phyloP scores from a whole-genome alignment of 2,329 filamentous ascomycete species.

The Cryphonectria carpinicola region DNA sequence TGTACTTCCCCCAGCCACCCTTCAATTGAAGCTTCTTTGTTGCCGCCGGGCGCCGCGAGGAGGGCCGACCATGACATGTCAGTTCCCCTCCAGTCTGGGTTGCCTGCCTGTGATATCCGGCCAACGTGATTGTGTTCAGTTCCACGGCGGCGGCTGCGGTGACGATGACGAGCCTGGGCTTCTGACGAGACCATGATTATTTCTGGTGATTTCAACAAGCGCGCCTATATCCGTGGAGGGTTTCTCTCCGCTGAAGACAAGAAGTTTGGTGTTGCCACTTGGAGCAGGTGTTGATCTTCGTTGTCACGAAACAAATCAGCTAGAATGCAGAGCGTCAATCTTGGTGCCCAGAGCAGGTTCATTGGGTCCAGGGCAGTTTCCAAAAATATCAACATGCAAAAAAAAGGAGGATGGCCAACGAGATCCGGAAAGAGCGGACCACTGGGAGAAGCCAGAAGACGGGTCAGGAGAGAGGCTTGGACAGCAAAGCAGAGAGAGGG shows the following conservation, averaged over 20 bases:
- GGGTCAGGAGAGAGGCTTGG: neutral
- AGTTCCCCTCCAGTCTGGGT: neutral
- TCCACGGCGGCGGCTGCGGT: constrained; percentile 1
- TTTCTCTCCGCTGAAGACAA: neutral
- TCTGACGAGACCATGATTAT: constrained; percentile 12
- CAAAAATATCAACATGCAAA: neutral
- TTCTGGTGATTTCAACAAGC: neutral
- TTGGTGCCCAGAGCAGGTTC: neutral
- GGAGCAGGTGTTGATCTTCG: no score
- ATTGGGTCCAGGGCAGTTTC: neutral
- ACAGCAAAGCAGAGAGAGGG: neutral
- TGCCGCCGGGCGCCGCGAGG: neutral
- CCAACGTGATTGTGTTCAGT: constrained; percentile 1
- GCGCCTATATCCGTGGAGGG: neutral
- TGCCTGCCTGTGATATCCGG: neutral
- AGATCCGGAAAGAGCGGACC: neutral
- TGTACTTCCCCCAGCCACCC: constrained; percentile 21
- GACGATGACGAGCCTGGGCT: neutral
- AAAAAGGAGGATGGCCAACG: neutral
- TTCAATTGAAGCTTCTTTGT: constrained; percentile 11
- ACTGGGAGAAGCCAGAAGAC: neutral
- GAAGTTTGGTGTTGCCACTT: neutral
- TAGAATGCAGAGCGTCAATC: neutral
- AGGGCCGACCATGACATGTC: neutral
- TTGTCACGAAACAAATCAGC: neutral